phyloP scores from a whole-genome alignment of 805 yeast species.

The Candida cerambycidarum region DNA sequence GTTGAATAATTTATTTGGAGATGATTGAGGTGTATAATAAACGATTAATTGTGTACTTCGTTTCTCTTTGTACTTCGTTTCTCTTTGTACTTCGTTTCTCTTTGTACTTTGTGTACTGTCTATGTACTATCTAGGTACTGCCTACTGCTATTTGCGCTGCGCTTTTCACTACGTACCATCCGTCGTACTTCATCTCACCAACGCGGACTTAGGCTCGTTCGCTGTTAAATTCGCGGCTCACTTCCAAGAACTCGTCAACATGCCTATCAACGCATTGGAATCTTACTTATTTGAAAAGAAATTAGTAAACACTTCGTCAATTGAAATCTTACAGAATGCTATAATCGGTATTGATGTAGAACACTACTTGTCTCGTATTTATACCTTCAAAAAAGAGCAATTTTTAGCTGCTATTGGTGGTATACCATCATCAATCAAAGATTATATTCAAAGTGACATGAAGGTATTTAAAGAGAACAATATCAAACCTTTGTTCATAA shows the following conservation, averaged over 20 bases:
- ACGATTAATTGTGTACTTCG: no score
- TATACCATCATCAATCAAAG: slow-evolving; percentile 61
- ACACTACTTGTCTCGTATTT: slow-evolving; percentile 66
- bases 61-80: no score
- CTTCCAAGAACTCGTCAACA: slow-evolving; percentile 11
- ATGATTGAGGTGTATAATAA: slow-evolving; percentile 22
- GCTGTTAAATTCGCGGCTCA: neutral
- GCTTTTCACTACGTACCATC: no score
- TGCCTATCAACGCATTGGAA: slow-evolving; percentile 60
- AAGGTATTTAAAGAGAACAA: slow-evolving; percentile 56
- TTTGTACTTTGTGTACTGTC: no score
- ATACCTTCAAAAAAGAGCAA: slow-evolving; percentile 65
- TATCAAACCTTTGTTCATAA: slow-evolving; percentile 78
- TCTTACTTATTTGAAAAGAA: slow-evolving; percentile 67
- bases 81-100: no score
- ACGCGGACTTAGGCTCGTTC: no score
- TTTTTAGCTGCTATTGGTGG: slow-evolving; percentile 79
- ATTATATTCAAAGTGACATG: slow-evolving; percentile 61
- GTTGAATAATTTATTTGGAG: slow-evolving; percentile 57
- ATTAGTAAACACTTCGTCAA: slow-evolving; percentile 57
- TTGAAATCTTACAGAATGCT: slow-evolving; percentile 64
- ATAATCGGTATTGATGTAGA: slow-evolving; percentile 82
- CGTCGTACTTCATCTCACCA: no score
- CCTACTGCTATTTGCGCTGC: no score
- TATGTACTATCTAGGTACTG: no score